Base-by-base conservation (phyloP, 331 rosid genomes). In the Pyrus hybrid region DNA sequence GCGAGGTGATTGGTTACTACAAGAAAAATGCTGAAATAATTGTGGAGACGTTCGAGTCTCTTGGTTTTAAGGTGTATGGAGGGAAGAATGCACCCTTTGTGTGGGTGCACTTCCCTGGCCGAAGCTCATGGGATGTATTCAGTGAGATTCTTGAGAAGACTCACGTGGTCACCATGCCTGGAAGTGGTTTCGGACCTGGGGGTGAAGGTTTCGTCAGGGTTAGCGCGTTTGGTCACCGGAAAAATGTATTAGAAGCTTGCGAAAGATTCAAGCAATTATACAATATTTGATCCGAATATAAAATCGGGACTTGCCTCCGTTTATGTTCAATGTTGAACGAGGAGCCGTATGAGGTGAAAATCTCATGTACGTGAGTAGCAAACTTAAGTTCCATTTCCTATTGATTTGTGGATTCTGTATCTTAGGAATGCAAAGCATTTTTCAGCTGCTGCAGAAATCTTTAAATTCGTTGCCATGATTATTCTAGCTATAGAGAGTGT, bases 121-220 rank as follows among this genome's bases (percentile, higher is more conserved):
- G 17, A 79, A 87, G 85, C 73, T 87, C 91, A 1, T 87, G 91
- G 91, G 91, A 87, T 28, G 91, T 87, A 10, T 87, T 87, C 47
- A 68, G 84, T 11, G 91, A 87, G 85, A 87, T 87, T 29, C 80
- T 87, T 64, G 88, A 87, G 84, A 85, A 85, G 81, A 85, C 87
- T 13, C 88, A 87, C 1, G 84, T 87, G 1, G 91, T 87, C 37
- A 87, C 91, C 54, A 87, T 88, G 6, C 91, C 88, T 0, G 91
- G 88, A 37, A 85, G 91, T 33, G 91, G 91, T 56, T 87, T 87
- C 4, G 91, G 91, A 76, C 84, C 84, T 8, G 88, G 87, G 7
- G 91, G 88, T 8, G 91, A 87, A 66, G 91, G 91, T 23, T 85
- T 87, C 2, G 17, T 87, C 72, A 75, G 91, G 75, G 91, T 85